Conservation (phyloP, 1,284 basidiomycete species). For the Moesziomyces sp. region DNA sequence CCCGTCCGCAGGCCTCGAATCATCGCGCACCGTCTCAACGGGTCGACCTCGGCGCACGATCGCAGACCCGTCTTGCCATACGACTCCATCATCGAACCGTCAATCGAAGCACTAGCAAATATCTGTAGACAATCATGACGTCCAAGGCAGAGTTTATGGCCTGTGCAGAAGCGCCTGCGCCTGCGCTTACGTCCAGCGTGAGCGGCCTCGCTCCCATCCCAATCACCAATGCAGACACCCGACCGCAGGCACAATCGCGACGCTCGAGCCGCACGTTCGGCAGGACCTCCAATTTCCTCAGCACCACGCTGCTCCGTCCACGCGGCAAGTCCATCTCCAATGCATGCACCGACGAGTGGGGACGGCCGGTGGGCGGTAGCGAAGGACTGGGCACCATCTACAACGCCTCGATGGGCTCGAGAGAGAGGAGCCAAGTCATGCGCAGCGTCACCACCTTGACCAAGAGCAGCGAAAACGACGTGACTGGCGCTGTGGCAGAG, state of each 20-base stretch:
- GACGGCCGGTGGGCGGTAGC: conserved; percentile 41
- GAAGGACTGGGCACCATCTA: conserved; percentile 44
- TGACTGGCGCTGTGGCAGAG: conserved; percentile 33
- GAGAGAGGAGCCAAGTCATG: conserved; percentile 42
- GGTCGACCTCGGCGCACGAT: too few relatives aligned
- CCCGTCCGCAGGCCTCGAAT: too few relatives aligned
- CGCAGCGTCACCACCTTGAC: conserved; percentile 40
- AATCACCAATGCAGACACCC: neutral
- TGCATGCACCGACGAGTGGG: conserved; percentile 23
- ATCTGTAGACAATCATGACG: conserved; percentile 10
- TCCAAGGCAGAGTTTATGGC: conserved; percentile 31
- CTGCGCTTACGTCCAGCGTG: conserved; percentile 5
- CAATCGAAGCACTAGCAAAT: neutral
- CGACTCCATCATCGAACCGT: neutral
- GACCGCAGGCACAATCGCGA: conserved; percentile 16
- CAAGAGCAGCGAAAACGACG: conserved; percentile 31
- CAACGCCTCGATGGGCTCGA: conserved; percentile 18
- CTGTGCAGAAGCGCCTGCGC: conserved; percentile 2
- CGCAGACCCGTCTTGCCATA: neutral
- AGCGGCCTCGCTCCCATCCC: neutral
- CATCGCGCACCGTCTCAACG: too few relatives aligned
- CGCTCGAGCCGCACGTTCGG: conserved; percentile 18
- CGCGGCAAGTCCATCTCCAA: conserved; percentile 24
- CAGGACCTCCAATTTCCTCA: conserved; percentile 25
- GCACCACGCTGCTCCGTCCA: conserved; percentile 19